Percentiles rank a stretch among this genome's conserved stretches.
Conservation (phyloP, 2,329 filamentous ascomycete genomes). For the Claviceps spartinae region DNA sequence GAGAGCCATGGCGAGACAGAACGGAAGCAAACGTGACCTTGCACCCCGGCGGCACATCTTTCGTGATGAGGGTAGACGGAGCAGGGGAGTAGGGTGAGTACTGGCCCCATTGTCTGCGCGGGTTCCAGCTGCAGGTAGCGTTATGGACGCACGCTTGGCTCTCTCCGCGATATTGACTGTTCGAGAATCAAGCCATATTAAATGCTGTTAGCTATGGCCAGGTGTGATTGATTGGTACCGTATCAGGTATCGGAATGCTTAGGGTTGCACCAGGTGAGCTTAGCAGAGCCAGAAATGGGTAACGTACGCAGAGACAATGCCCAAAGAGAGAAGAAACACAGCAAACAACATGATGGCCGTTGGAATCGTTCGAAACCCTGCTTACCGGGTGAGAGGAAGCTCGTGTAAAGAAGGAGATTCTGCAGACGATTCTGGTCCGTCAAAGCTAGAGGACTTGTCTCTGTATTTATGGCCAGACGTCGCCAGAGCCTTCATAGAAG, state of each 20-base stretch:
- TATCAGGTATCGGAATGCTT: not conserved
- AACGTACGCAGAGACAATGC: constrained; percentile 10
- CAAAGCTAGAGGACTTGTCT: constrained; percentile 11
- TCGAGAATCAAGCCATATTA: not conserved
- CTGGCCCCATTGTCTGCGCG: constrained; percentile 67
- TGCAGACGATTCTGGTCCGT: not conserved
- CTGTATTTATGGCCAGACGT: constrained; percentile 16
- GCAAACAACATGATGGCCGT: constrained; percentile 8
- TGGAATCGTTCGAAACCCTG: constrained; percentile 7
- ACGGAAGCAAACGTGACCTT: constrained; percentile 66
- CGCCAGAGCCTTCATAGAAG: constrained; percentile 8
- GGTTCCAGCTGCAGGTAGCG: constrained; percentile 37
- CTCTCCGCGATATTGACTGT: constrained; percentile 6
- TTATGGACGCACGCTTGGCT: not conserved
- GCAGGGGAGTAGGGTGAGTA: constrained; percentile 81
- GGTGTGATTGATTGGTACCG: not conserved
- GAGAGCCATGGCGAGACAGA: constrained; percentile 72
- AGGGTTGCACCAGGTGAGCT: no score
- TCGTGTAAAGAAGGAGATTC: not conserved
- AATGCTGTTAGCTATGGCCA: not conserved
- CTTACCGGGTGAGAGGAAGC: not conserved
- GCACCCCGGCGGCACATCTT: constrained; percentile 50
- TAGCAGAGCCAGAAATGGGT: no score
- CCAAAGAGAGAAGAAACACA: constrained; percentile 6
- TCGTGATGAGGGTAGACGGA: constrained; percentile 45